Evolutionary conservation across 352 stramenopile species (phyloP).

Genomic region (Phytopythium aichiense): DNA sequence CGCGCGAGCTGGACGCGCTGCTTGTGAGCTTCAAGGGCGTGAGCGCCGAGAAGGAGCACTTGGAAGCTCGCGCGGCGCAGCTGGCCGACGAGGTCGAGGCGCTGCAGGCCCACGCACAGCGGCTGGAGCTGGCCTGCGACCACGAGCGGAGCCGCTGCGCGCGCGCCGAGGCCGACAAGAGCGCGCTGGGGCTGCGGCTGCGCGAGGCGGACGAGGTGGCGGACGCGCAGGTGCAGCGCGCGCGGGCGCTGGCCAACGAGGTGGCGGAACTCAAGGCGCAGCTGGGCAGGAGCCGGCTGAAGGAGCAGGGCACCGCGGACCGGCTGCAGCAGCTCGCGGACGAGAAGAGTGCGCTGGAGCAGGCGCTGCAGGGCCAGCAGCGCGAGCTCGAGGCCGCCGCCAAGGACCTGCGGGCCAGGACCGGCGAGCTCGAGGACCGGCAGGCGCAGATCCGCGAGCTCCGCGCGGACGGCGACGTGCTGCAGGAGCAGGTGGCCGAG

Average conservation of each 20-base stretch:
- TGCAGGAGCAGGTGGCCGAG: slow-evolving; percentile 26
- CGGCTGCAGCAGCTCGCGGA: slow-evolving; percentile 26
- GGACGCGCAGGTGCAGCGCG: slow-evolving; percentile 23
- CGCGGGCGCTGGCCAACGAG: slow-evolving; percentile 18
- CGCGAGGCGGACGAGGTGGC: slow-evolving; percentile 26
- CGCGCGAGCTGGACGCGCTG: slow-evolving; percentile 50
- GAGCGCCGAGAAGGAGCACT: slow-evolving; percentile 35
- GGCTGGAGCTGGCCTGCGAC: slow-evolving; percentile 22
- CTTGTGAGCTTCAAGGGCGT: slow-evolving; percentile 25
- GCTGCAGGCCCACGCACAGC: slow-evolving; percentile 18
- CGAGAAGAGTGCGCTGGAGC: slow-evolving; percentile 22
- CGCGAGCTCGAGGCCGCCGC: slow-evolving; percentile 14
- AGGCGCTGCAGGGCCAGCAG: slow-evolving; percentile 13
- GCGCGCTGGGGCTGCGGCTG: slow-evolving; percentile 20
- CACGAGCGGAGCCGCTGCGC: slow-evolving; percentile 22
- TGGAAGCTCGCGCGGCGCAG: slow-evolving; percentile 19
- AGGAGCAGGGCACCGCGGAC: slow-evolving; percentile 31
- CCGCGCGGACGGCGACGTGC: slow-evolving; percentile 19
- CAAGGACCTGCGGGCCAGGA: slow-evolving; percentile 17
- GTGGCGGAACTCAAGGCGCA: slow-evolving; percentile 25
- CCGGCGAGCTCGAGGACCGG: slow-evolving; percentile 19
- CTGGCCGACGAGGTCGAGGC: slow-evolving; percentile 34
- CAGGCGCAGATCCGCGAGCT: slow-evolving; percentile 16
- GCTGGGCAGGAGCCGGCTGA: slow-evolving; percentile 34
- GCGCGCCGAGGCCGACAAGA: slow-evolving; percentile 34